Evolutionary conservation across 2,329 filamentous ascomycete species (phyloP).

Genomic region (Aspergillus jensenii): DNA sequence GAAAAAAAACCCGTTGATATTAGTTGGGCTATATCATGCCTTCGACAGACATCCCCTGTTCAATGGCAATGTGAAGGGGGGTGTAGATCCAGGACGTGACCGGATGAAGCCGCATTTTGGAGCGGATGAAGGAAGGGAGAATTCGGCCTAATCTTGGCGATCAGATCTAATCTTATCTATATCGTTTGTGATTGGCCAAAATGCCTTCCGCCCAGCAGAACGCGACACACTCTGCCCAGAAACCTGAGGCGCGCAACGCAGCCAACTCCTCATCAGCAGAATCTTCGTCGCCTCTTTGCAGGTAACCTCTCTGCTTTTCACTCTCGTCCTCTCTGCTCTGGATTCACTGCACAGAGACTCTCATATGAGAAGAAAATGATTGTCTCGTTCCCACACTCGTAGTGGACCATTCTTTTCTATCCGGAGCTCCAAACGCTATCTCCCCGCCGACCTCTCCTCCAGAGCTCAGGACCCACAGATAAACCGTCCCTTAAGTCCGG

Average conservation of each 20-base stretch:
- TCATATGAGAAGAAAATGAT: constrained; percentile 20
- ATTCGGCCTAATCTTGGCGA: constrained; percentile 26
- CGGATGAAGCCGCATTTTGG: constrained; percentile 10
- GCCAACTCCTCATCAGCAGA: constrained; percentile 3
- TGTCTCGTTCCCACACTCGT: constrained; percentile 17
- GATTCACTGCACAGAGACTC: not conserved
- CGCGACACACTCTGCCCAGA: not conserved
- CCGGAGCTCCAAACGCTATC: constrained; percentile 9
- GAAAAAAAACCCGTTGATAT: not conserved
- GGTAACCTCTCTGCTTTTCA: constrained; percentile 3
- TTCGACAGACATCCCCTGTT: constrained; percentile 7
- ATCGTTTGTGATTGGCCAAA: constrained; percentile 27
- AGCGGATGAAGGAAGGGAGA: constrained; percentile 11
- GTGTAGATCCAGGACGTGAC: not conserved
- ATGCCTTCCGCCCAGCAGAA: not conserved
- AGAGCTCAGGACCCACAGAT: constrained; percentile 18
- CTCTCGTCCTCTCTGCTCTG: constrained; percentile 5
- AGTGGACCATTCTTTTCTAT: constrained; percentile 16
- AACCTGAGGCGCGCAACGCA: constrained; percentile 13
- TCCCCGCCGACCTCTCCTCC: constrained; percentile 7
- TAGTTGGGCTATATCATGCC: not conserved
- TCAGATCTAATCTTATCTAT: constrained; percentile 44
- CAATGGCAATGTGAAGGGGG: constrained; percentile 12
- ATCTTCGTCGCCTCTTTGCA: constrained; percentile 9
- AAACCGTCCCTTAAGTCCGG: constrained; percentile 6